Evolutionary conservation across 495 filamentous ascomycete species (phyloP), one percentile per base, ranked within the genome.

Genomic region (Penicillium argentinense): DNA sequence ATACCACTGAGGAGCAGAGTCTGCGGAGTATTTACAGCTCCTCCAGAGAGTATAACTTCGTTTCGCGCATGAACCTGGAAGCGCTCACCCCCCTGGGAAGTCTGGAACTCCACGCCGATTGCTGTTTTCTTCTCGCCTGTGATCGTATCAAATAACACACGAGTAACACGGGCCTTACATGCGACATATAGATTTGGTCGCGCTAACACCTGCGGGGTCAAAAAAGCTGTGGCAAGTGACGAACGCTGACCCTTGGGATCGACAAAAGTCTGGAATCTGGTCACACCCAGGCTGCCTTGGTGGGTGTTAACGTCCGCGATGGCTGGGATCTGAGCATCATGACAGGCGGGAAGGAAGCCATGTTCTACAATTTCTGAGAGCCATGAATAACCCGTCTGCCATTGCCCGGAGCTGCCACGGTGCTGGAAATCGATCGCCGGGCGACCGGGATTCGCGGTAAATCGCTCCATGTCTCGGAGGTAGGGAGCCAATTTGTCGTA

Each of bases 1-100:
- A 73, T 60, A 13, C 70, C 70, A n/a, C 63, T 67, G 19, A 71
- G 51, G 46, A 64, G 58, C 26, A 74, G 53, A 1, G 66, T 40
- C 41, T 68, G 62, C 2, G 68, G 68, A 1, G 70, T 62, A 17
- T 63, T 59, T 34, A 67, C 48, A 4, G 62, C 42, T 13, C 68
- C 69, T 9, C 49, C 50, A 4, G 50, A 59, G 17, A 73, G 47
- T 25, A 73, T 60, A 13, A 73, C 59, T 37, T 73, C 69, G 21
- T 51, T 41, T 25, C 16, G 39, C 5, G 57, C 68, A 22, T 60
- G 56, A n/a, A 60, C 56, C 23, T 60, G 22, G 23, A 60, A 60
- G n/a, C 19, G 23, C 23, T 53, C 45, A 11, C 53, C 53, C n/a
- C 42, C 53, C 11, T 45, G 49, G 9, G 21, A 33, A 9, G 33